phyloP scores from a whole-genome alignment of 805 yeast species.

The Yamadazyma laniorum region DNA sequence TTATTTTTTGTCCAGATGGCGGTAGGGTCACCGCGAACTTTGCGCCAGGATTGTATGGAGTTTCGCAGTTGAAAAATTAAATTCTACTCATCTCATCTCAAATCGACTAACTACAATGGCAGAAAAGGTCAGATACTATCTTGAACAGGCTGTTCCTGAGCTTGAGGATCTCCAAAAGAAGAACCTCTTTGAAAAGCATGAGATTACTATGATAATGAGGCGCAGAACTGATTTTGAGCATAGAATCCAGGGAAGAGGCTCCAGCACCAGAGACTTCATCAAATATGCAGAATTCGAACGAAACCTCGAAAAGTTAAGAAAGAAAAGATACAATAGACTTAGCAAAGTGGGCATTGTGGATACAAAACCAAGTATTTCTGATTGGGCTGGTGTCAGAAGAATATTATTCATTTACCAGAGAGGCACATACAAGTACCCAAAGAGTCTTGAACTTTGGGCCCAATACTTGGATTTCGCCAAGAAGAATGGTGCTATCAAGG shows the following conservation, averaged over 20 bases:
- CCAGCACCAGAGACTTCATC: constrained; percentile 72
- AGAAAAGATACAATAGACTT: constrained; percentile 65
- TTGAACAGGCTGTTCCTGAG: constrained; percentile 82
- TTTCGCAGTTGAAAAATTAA: constrained; percentile 2
- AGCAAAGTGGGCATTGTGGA: constrained; percentile 55
- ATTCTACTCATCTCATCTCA: constrained; percentile 15
- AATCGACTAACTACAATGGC: constrained; percentile 26
- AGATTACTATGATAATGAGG: constrained; percentile 82
- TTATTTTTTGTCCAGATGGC: too few relatives aligned
- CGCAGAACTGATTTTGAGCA: constrained; percentile 96
- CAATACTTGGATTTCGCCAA: constrained; percentile 69
- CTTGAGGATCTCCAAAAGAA: constrained; percentile 81
- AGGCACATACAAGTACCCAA: constrained; percentile 77
- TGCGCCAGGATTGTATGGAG: too few relatives aligned
- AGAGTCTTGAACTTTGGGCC: constrained; percentile 75
- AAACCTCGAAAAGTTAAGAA: constrained; percentile 74
- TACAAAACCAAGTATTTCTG: constrained; percentile 65
- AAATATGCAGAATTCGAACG: constrained; percentile 78
- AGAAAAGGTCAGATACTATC: constrained; percentile 48
- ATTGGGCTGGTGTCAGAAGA: constrained; percentile 83
- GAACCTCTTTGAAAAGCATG: constrained; percentile 79
- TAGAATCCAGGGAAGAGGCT: constrained; percentile 78
- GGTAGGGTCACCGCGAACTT: background rate
- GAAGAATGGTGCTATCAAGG: constrained; percentile 63
- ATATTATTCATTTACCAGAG: constrained; percentile 81